Percentiles rank a stretch among this genome's conserved stretches.
Conservation (phyloP, 805 yeast species). For the Ogataea ganodermae region DNA sequence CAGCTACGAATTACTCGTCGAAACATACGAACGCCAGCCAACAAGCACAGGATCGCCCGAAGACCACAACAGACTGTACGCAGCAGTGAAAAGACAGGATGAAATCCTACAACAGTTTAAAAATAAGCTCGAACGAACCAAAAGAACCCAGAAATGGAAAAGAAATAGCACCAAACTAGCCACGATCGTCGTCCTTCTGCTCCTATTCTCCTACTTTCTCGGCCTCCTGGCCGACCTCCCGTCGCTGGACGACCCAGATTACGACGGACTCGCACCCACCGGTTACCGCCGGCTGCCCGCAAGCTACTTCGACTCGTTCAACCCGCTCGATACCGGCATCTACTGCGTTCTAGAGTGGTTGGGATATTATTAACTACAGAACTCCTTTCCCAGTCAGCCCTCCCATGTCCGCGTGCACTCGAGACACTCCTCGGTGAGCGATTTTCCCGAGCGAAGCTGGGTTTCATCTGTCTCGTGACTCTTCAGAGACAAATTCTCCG, state of each 20-base stretch:
- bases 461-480: not conserved
- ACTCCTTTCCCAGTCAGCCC: conserved; percentile 12
- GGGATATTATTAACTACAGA: conserved; percentile 9
- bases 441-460: not conserved
- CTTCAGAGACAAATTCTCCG: not conserved
- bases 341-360: conserved; percentile 18
- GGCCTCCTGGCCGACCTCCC: conserved; percentile 23
- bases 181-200: not conserved
- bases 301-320: conserved; percentile 18
- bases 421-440: conserved; percentile 30
- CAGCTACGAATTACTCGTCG: conserved; percentile 18
- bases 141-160: conserved; percentile 14
- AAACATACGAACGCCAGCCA: conserved; percentile 12
- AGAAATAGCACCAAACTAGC: not conserved
- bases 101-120: conserved; percentile 14
- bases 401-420: conserved; percentile 36
- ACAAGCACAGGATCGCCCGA: not conserved
- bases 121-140: conserved; percentile 12
- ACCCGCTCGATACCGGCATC: conserved; percentile 16
- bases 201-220: conserved; percentile 15
- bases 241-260: conserved; percentile 8
- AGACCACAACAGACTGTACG: conserved; percentile 6
- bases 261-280: conserved; percentile 20
- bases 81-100: conserved; percentile 14
- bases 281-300: conserved; percentile 23